phyloP scores from a whole-genome alignment of 352 stramenopile genomes.

The Elongisporangium anandrum region DNA sequence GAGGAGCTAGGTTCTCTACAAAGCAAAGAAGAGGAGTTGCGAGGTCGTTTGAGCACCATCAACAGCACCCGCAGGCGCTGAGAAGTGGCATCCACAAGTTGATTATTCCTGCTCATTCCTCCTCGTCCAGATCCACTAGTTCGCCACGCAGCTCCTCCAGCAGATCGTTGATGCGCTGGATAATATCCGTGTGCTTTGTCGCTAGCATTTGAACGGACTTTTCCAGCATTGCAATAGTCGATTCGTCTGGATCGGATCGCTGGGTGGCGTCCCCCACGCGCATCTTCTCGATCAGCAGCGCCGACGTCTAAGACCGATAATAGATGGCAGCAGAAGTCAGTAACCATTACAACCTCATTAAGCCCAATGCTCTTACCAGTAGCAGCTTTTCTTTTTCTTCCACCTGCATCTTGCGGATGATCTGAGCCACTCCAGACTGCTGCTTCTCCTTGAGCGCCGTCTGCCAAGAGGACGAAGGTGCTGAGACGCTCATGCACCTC shows the following conservation, averaged over 20 bases:
- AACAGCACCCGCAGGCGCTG: conserved; percentile 12
- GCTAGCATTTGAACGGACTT: conserved; percentile 52
- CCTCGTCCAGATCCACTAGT: conserved; percentile 37
- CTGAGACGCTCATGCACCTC: neutral
- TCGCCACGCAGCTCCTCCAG: conserved; percentile 64
- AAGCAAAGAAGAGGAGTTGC: conserved; percentile 54
- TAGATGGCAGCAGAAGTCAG: conserved; percentile 4
- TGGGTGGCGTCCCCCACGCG: conserved; percentile 35
- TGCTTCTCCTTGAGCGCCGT: conserved; percentile 25
- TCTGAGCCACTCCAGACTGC: conserved; percentile 33
- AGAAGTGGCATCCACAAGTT: neutral
- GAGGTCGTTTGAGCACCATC: conserved; percentile 51
- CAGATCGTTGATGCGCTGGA: conserved; percentile 77
- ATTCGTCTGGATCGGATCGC: conserved; percentile 38
- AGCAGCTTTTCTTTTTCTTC: conserved; percentile 85
- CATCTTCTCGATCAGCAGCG: conserved; percentile 80
- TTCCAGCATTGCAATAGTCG: conserved; percentile 49
- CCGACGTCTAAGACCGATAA: conserved; percentile 54
- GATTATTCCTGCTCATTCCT: conserved; percentile 8
- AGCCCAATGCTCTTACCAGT: conserved; percentile 38
- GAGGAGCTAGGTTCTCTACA: conserved; percentile 39
- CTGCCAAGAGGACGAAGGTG: conserved; percentile 3
- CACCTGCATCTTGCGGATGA: conserved; percentile 67
- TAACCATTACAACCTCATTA: no score
- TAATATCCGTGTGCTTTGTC: conserved; percentile 50